Evolutionary conservation across 2,329 filamentous ascomycete genomes (phyloP), one percentile per base, ranked within the genome.

Genomic region (Fonsecaea multimorphosa): DNA sequence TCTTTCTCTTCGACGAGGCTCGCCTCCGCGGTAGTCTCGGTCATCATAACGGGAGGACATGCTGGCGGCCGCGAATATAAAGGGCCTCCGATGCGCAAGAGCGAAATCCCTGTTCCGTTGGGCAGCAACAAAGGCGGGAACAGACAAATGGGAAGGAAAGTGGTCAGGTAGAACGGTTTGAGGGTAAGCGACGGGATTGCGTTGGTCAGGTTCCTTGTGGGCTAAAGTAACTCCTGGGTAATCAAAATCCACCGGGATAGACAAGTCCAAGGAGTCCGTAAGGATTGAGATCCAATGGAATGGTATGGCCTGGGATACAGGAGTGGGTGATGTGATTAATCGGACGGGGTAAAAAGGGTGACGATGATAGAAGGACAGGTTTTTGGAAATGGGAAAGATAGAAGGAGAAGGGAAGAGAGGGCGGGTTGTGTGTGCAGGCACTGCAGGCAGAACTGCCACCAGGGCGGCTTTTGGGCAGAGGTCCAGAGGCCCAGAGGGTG

Each of bases 21-120:
- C 64, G 54, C 61, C 40, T 57, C 66, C 57, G 49, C 59, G 60
- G 58, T 70, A 67, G 19, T 70, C 68, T 59, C 61, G 63, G 36
- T 71, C 69, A 53, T 71, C 69, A 46, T 69, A 67, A 46, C 67
- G 70, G 38, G 66, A 56, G n/a, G 58, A 64, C 68, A 70, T 70
- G 22, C 52, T 68, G 66, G 44, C 63, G 63, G 58, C 19, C 31
- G 22, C 19, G 31, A 67, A 65, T 61, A 63, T 65, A 68, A 40
- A 57, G 58, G 58, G 40, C 11, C 38, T 56, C 40, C 53, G 58
- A 51, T 54, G 57, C 27, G 59, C 59, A 38, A 55, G 40, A 51
- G 16, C 54, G 44, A 64, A 59, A 38, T 52, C 63, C 53, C 59
- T 46, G 27, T 44, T 69, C 68, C 59, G 66, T 68, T 68, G 68